phyloP scores from a whole-genome alignment of 306 rosid genomes.

The Quercus robur region DNA sequence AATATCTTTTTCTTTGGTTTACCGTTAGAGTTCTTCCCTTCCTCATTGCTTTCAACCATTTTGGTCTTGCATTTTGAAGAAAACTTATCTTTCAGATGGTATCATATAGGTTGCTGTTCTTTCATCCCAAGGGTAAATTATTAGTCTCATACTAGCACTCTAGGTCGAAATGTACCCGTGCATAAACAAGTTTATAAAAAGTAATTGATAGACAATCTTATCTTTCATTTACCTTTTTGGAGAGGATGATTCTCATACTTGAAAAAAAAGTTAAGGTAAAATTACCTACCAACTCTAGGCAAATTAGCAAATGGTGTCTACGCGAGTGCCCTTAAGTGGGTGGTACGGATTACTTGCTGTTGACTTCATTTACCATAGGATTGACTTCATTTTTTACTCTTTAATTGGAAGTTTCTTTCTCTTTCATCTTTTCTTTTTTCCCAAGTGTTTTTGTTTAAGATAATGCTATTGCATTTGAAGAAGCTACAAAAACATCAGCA shows the following conservation, averaged over 20 bases:
- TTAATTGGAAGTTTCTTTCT: neutral
- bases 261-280: too few species aligned
- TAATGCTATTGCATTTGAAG: conserved; percentile 31
- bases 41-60: neutral
- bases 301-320: too few species aligned
- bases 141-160: neutral
- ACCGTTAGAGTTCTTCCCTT: neutral
- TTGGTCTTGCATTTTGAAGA: neutral
- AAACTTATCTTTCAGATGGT: neutral
- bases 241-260: too few species aligned
- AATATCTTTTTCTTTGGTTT: neutral
- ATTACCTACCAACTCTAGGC: too few species aligned
- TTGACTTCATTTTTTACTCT: neutral
- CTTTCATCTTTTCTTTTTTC: neutral
- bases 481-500: conserved; percentile 16
- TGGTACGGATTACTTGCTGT: neutral
- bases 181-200: too few species aligned
- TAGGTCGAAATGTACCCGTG: too few species aligned
- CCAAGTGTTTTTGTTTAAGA: conserved; percentile 1
- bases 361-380: neutral
- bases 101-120: neutral
- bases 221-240: too few species aligned
- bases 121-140: neutral
- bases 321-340: neutral
- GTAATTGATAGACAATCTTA: too few species aligned